phyloP scores from a whole-genome alignment of 306 rosid species.

The Argentina anserina region DNA sequence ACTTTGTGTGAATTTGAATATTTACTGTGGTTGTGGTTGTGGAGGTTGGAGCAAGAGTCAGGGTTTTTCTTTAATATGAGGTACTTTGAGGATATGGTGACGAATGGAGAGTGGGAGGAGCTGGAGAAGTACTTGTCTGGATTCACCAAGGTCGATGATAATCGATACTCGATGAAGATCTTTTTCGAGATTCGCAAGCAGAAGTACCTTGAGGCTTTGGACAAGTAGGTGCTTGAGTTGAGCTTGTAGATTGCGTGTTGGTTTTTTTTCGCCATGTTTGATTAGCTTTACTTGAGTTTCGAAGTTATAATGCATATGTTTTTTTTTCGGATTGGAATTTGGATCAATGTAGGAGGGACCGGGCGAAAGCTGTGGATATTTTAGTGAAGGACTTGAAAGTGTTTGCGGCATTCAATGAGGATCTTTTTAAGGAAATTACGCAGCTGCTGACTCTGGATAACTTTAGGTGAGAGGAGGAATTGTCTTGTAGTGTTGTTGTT shows the following conservation, averaged over 20 bases:
- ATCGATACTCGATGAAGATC: conserved; percentile 97
- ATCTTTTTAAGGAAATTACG: conserved; percentile 95
- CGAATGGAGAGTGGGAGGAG: conserved; percentile 98
- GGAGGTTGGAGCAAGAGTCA: conserved; percentile 98
- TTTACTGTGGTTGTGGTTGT: conserved; percentile 36
- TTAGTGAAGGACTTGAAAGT: conserved; percentile 97
- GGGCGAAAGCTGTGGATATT: conserved; percentile 91
- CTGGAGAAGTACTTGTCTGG: conserved; percentile 97
- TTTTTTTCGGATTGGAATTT: conserved; percentile 14
- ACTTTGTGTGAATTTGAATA: no score
- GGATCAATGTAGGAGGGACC: conserved; percentile 67
- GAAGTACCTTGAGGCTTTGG: conserved; percentile 95
- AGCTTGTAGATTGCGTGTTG: neutral
- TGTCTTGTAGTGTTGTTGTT: conserved; percentile 13
- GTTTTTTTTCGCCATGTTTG: neutral
- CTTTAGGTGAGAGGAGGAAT: conserved; percentile 61
- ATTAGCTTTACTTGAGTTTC: conserved; percentile 11
- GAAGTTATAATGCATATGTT: conserved; percentile 14
- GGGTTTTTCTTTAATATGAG: conserved; percentile 97
- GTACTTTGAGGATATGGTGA: conserved; percentile 96
- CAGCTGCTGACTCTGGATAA: conserved; percentile 91
- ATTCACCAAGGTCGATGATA: conserved; percentile 97
- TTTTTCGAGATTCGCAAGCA: conserved; percentile 98
- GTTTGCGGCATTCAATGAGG: conserved; percentile 93
- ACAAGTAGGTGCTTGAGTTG: conserved; percentile 54